Percentiles rank a stretch among this genome's conserved stretches.
Conservation (phyloP, 768 basidiomycete genomes). For the Boletus tylopilopsis region DNA sequence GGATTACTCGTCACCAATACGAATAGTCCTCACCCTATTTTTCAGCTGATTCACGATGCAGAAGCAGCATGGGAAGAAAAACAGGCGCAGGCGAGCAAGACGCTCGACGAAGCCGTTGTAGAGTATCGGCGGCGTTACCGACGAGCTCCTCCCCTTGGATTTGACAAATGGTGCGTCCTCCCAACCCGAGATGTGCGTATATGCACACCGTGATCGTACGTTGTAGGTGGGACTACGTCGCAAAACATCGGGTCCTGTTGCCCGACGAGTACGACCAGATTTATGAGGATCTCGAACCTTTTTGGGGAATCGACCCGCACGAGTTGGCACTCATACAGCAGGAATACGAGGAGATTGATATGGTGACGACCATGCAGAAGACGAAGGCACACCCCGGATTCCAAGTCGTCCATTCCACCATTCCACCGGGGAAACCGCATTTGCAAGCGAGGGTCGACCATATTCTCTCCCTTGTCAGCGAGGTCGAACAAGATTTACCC, state of each 20-base stretch:
- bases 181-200: not conserved
- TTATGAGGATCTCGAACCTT: conserved; percentile 34
- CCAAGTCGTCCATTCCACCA: conserved; percentile 13
- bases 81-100: conserved; percentile 31
- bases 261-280: conserved; percentile 49
- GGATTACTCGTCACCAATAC: conserved; percentile 36
- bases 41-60: conserved; percentile 37
- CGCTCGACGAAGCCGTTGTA: conserved; percentile 33
- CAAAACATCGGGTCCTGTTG: conserved; percentile 36
- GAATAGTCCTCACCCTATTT: conserved; percentile 39
- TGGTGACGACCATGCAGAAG: conserved; percentile 27
- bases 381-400: conserved; percentile 2
- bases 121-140: conserved; percentile 37
- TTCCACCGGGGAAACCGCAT: conserved; percentile 1
- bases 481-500: conserved; percentile 29
- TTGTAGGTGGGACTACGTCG: conserved; percentile 42
- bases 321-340: conserved; percentile 19
- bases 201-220: not conserved
- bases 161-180: conserved; percentile 38
- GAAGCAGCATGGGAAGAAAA: conserved; percentile 37
- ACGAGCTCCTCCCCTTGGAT: conserved; percentile 37
- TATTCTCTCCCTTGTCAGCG: conserved; percentile 25
- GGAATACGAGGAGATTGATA: conserved; percentile 15
- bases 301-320: conserved; percentile 34
- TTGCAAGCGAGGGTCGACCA: conserved; percentile 6